Conservation (phyloP, 345 rosid genomes). For the Melaleuca quinquenervia region DNA sequence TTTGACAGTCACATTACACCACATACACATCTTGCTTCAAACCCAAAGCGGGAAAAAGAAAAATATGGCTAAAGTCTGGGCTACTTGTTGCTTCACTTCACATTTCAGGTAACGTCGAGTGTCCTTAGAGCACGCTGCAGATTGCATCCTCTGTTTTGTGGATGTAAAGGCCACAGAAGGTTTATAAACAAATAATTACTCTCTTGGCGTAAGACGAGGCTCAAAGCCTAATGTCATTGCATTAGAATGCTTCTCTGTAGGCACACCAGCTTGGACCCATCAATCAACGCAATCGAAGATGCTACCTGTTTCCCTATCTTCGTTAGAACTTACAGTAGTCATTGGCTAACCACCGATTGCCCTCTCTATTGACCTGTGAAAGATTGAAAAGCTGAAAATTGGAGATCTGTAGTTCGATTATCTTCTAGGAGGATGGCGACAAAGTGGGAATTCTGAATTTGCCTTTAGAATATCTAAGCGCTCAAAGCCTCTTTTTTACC, state of each 20-base stretch:
- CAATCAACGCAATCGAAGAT: neutral
- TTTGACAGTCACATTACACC: neutral
- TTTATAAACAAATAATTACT: neutral
- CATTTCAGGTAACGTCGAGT: neutral
- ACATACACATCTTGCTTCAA: neutral
- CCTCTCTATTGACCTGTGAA: neutral
- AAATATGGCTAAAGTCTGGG: neutral
- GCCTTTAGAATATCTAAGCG: neutral
- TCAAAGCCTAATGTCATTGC: neutral
- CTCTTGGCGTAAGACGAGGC: neutral
- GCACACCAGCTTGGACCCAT: neutral
- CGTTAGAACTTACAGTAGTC: neutral
- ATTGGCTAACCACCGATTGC: neutral
- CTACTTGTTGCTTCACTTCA: neutral
- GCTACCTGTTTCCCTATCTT: neutral
- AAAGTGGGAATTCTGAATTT: slow-evolving; percentile 7
- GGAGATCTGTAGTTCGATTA: neutral
- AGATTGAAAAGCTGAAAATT: neutral
- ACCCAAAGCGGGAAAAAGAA: neutral
- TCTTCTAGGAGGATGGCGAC: slow-evolving; percentile 44
- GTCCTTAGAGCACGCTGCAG: neutral
- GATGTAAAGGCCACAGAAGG: neutral
- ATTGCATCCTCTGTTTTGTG: neutral
- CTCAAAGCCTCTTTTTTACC: neutral
- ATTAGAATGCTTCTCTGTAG: neutral